Percentiles rank a stretch among this genome's conserved stretches.
Conservation (phyloP, 1,139 yeast species). For the Arxiozyma bovina region DNA sequence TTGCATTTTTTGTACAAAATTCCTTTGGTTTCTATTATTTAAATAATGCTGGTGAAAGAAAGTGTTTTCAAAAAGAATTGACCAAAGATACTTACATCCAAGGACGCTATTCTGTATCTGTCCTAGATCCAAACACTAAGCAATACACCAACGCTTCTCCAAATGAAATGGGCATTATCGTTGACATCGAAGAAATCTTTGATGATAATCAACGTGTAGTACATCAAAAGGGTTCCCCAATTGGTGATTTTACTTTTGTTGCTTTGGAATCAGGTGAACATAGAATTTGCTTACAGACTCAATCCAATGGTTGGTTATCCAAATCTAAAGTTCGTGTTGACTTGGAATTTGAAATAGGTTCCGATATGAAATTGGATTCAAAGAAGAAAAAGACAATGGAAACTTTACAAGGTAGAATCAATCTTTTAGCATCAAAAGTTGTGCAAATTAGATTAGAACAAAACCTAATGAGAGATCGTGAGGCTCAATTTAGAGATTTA, state of each 20-base stretch:
- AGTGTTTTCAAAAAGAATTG: slow-evolving; percentile 61
- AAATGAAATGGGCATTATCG: slow-evolving; percentile 38
- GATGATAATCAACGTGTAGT: slow-evolving; percentile 62
- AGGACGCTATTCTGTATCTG: slow-evolving; percentile 53
- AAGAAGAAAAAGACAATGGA: slow-evolving; percentile 42
- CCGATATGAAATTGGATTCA: slow-evolving; percentile 45
- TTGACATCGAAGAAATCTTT: slow-evolving; percentile 53
- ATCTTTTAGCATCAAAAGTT: slow-evolving; percentile 46
- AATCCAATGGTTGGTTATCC: slow-evolving; percentile 51
- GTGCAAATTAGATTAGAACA: slow-evolving; percentile 57
- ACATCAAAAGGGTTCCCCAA: slow-evolving; percentile 50
- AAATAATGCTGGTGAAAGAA: slow-evolving; percentile 47
- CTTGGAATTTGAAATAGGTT: slow-evolving; percentile 43
- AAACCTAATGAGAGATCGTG: slow-evolving; percentile 58
- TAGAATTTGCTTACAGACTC: slow-evolving; percentile 59
- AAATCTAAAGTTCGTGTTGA: slow-evolving; percentile 40
- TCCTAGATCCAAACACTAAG: slow-evolving; percentile 39
- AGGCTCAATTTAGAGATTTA: slow-evolving; percentile 56
- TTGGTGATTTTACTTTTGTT: slow-evolving; percentile 59
- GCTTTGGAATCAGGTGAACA: slow-evolving; percentile 69
- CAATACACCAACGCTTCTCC: slow-evolving; percentile 35
- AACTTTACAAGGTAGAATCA: slow-evolving; percentile 45
- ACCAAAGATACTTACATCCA: slow-evolving; percentile 50
- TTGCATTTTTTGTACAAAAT: slow-evolving; percentile 11
- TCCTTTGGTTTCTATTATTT: slow-evolving; percentile 40